These are phyloP conservation scores for Pseudonitzschia pungens DNA, from an alignment of 108 stramenopile species.

Conservation along the genomic window DNA sequence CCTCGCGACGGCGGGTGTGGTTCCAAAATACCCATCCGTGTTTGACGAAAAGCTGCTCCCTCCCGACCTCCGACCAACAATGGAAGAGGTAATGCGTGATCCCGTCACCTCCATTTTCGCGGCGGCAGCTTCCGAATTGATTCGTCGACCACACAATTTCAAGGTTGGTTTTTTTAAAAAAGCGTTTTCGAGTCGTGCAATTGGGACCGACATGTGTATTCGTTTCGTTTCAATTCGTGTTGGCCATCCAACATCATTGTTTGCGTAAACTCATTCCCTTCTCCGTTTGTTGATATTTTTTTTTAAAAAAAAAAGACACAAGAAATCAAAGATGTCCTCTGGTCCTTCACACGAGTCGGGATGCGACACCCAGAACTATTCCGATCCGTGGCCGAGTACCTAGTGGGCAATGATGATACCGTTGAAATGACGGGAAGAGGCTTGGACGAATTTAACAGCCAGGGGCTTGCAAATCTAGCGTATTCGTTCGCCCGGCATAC, in stretches of 20 bases:
- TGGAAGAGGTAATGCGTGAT: constrained; percentile 35
- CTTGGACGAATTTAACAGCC: constrained; percentile 64
- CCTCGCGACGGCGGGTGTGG: constrained; percentile 66
- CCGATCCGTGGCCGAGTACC: constrained; percentile 60
- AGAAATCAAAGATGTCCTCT: constrained; percentile 80
- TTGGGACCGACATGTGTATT: background rate
- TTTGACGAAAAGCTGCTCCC: constrained; percentile 77
- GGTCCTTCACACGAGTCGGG: constrained; percentile 75
- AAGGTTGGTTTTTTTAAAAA: constrained; percentile 25
- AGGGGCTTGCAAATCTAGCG: constrained; percentile 70
- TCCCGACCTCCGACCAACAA: constrained; percentile 32
- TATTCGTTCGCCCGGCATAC: constrained; percentile 74
- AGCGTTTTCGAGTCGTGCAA: background rate
- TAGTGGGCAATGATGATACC: constrained; percentile 41
- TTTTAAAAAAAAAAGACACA: constrained; percentile 44
- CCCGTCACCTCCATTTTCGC: constrained; percentile 60
- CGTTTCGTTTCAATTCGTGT: too few relatives aligned
- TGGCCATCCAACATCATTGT: too few relatives aligned
- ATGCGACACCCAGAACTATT: constrained; percentile 77
- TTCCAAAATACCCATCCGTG: constrained; percentile 43
- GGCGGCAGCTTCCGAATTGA: constrained; percentile 61
- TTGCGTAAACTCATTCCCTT: too few relatives aligned
- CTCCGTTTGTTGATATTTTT: too few relatives aligned
- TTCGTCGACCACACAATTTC: constrained; percentile 71
- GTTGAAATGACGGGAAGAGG: constrained; percentile 36